Evolutionary conservation across 768 basidiomycete genomes (phyloP).

Genomic region (Nidularia pulvinata): DNA sequence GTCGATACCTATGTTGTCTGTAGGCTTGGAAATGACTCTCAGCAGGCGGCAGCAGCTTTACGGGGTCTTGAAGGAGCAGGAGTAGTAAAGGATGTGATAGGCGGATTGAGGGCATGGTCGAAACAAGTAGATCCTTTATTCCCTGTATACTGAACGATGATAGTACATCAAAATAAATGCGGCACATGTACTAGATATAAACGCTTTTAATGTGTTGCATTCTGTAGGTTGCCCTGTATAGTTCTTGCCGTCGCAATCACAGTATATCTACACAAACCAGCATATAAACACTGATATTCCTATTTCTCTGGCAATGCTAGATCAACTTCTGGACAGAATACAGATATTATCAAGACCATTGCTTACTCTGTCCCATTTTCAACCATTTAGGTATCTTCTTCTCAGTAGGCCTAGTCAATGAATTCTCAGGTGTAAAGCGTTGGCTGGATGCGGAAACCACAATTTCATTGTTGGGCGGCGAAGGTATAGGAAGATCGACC

Average conservation of each 20-base stretch:
- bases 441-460: background rate
- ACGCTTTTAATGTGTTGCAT: no score
- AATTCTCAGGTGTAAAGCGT: background rate
- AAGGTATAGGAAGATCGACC: slow-evolving; percentile 66
- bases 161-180: no score
- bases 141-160: slow-evolving; percentile 66
- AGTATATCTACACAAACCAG: no score
- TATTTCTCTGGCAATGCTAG: no score
- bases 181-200: no score
- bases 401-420: slow-evolving; percentile 17
- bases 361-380: slow-evolving; percentile 63
- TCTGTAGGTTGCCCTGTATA: no score
- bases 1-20: slow-evolving; percentile 66
- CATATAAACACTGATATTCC: no score
- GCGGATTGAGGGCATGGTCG: slow-evolving; percentile 84
- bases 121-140: slow-evolving; percentile 71
- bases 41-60: slow-evolving; percentile 76
- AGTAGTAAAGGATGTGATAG: slow-evolving; percentile 68
- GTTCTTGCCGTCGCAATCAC: no score
- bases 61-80: slow-evolving; percentile 24
- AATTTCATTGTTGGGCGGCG: slow-evolving; percentile 16
- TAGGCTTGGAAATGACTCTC: slow-evolving; percentile 91
- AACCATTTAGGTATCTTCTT: slow-evolving; percentile 83
- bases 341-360: background rate
- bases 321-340: no score